These are phyloP conservation scores for Actinidia chinensis DNA, from an alignment of 179 eudicot species.

Conservation along the genomic window DNA sequence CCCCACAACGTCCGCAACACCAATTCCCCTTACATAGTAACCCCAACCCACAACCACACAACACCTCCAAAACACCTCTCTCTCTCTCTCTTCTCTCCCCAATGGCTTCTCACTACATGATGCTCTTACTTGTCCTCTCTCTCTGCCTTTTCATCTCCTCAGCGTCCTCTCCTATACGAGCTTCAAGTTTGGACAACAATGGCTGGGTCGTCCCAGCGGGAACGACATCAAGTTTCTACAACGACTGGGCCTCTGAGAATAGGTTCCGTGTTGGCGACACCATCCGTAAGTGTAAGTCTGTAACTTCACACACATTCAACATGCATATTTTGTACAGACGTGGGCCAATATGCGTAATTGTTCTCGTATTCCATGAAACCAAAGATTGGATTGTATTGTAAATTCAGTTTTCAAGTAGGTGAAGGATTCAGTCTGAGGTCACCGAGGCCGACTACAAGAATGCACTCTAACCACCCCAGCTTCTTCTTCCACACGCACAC, in stretches of 20 bases:
- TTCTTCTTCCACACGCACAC: conserved; percentile 32
- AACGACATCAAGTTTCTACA: conserved; percentile 37
- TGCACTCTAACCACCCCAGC: conserved; percentile 56
- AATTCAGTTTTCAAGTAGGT: conserved; percentile 53
- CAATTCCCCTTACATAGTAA: too few relatives aligned
- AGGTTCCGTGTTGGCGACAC: conserved; percentile 38
- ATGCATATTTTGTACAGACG: too few relatives aligned
- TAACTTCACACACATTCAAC: too few relatives aligned
- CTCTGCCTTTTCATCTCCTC: neutral
- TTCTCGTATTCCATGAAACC: too few relatives aligned
- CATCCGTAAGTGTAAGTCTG: conserved; percentile 41
- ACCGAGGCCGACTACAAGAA: conserved; percentile 38
- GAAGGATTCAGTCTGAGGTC: conserved; percentile 68
- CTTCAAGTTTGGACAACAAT: conserved; percentile 37
- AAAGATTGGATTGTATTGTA: too few relatives aligned
- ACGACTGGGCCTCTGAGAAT: conserved; percentile 47
- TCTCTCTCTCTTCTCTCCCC: too few relatives aligned
- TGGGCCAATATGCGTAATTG: too few relatives aligned
- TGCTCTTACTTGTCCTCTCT: neutral
- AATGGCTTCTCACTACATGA: conserved; percentile 14
- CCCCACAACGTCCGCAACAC: too few relatives aligned
- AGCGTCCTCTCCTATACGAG: conserved; percentile 28
- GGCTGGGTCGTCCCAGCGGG: conserved; percentile 46
- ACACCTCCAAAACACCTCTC: too few relatives aligned
- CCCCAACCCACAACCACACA: too few relatives aligned